Percentiles rank a stretch among this genome's conserved stretches.
phyloP scores from a whole-genome alignment of 2,329 filamentous ascomycete species.

The Hirsutella rhossiliensis region DNA sequence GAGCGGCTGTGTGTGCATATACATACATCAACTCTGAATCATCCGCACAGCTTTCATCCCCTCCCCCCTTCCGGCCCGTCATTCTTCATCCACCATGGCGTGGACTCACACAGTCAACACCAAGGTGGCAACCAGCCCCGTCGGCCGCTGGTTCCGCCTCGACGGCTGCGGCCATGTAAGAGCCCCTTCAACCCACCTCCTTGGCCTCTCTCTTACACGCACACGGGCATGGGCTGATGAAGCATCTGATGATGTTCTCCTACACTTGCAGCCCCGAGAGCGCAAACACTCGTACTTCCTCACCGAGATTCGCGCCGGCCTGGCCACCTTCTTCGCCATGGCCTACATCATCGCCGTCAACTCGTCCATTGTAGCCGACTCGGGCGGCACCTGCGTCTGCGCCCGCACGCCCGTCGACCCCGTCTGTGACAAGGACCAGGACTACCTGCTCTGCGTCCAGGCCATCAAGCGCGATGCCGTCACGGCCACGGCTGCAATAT shows the following conservation, averaged over 20 bases:
- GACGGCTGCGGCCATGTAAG: conserved; percentile 74
- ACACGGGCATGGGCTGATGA: no score
- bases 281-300: conserved; percentile 67
- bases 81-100: conserved; percentile 22
- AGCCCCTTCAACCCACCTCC: conserved; percentile 9
- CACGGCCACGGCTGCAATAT: conserved; percentile 74
- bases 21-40: neutral
- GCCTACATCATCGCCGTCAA: conserved; percentile 43
- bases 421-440: conserved; percentile 38
- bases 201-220: no score
- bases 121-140: conserved; percentile 49
- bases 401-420: conserved; percentile 36
- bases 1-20: no score
- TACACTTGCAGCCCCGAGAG: conserved; percentile 42
- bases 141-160: conserved; percentile 66
- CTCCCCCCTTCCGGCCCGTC: neutral
- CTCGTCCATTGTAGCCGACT: conserved; percentile 44
- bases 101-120: conserved; percentile 39
- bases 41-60: neutral
- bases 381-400: conserved; percentile 68
- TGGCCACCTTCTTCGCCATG: conserved; percentile 67
- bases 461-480: conserved; percentile 66
- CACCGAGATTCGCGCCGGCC: conserved; percentile 71
- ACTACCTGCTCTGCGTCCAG: conserved; percentile 51
- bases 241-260: no score